These are phyloP conservation scores for Citropsis articulata DNA, from an alignment of 345 rosid genomes.

Conservation along the genomic window DNA sequence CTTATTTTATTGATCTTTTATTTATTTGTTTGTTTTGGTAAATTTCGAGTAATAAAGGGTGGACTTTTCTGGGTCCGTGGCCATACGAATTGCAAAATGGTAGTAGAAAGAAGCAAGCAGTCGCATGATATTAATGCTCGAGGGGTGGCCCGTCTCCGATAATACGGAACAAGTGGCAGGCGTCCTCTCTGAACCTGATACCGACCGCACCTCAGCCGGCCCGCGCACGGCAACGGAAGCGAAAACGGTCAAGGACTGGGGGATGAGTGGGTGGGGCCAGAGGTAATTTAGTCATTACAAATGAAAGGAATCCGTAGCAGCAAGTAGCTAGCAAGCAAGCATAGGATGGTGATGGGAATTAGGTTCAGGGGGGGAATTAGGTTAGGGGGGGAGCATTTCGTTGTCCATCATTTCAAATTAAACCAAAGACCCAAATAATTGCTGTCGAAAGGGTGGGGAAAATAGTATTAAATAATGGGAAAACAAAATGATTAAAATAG, in stretches of 20 bases:
- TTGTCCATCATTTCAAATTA: conserved; percentile 16
- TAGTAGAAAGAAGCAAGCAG: neutral
- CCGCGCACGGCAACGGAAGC: conserved; percentile 1
- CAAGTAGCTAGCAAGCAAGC: no score
- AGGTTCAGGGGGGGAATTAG: neutral
- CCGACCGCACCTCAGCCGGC: conserved; percentile 17
- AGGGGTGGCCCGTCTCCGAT: neutral
- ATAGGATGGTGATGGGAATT: no score
- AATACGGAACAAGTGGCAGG: conserved; percentile 11
- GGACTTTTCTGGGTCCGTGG: neutral
- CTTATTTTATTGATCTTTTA: no score
- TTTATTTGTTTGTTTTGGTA: no score
- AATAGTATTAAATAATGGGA: neutral
- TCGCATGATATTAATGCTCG: neutral
- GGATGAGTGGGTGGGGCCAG: neutral
- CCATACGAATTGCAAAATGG: neutral
- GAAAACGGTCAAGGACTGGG: neutral
- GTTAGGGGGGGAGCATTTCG: neutral
- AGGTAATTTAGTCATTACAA: conserved; percentile 14
- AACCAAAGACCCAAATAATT: conserved; percentile 19
- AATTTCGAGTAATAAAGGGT: neutral
- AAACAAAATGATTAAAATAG: conserved; percentile 1
- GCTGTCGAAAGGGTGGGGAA: neutral
- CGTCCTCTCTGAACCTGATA: conserved; percentile 5
- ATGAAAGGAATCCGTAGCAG: neutral